Base-by-base conservation (phyloP, 306 rosid species). In the Prunus persica region DNA sequence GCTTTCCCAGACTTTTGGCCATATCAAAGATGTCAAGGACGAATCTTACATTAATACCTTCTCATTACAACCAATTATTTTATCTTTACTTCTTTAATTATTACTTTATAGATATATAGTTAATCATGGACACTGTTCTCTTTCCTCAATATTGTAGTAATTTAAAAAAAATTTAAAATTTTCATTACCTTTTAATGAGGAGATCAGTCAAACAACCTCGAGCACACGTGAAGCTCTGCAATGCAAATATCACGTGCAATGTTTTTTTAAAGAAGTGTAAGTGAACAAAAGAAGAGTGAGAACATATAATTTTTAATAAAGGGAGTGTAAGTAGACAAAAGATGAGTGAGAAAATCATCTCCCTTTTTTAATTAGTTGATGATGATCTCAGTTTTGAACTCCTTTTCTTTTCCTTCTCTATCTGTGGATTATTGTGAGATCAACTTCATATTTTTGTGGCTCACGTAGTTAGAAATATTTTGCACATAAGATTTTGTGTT, bases 31-130 rank as follows among this genome's bases (percentile, higher is more conserved):
- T 25, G 77, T 81, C 89, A 81, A 79, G 82, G 71, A 64, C 81
- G 94, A 84, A 88, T 86, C 90, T 86, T 79, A 68, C 74, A 74
- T 79, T 71, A 43, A 70, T 69, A 43, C 43, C 74, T 41, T 73
- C 11, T 45, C 71, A 62, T 78, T 62, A 34, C 52, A 50, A 41
- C 16, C 19, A 56, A 60, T 34, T 32, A 62, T 41, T 28, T 79
- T 41, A 45, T 32, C 22, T 16, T 24, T 6, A 11, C 10, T 41
- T 55, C 41, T 43, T 14, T 56, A 4, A 56, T 54, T 69, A 67
- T 58, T 4, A 51, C 30, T 66, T 32, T 67, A 30, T 28, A 65
- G 32, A 10, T 12, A 3, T 7, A 7, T 6, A 20, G n/a, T 64
- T 70, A 63, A 19, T 51, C 25, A 11, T 13, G 65, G 32, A 32